Percentiles rank a stretch among this genome's conserved stretches.
These are phyloP conservation scores for Moniliophthora roreri DNA, from an alignment of 1,284 basidiomycete species.

Conservation along the genomic window DNA sequence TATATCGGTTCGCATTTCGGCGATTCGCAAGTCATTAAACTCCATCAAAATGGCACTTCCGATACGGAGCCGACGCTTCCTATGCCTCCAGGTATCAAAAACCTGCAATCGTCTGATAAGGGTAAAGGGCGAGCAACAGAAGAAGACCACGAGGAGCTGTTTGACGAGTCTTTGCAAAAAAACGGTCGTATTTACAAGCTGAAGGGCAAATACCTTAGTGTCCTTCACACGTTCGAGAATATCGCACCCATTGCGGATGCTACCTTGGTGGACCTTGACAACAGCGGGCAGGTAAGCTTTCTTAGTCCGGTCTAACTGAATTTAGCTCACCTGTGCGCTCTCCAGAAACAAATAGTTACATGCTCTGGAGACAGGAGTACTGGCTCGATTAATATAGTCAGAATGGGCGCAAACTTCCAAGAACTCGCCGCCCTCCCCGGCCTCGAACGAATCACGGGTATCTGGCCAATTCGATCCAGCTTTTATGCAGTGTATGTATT, in stretches of 20 bases:
- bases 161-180: conserved; percentile 5
- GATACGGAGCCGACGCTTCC: conserved; percentile 47
- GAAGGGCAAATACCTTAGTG: conserved; percentile 51
- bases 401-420: conserved; percentile 85
- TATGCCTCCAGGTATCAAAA: conserved; percentile 45
- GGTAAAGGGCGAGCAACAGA: conserved; percentile 32
- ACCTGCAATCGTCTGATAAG: conserved; percentile 36
- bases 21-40: conserved; percentile 75
- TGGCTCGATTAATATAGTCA: conserved; percentile 80
- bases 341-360: conserved; percentile 79
- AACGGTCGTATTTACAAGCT: conserved; percentile 52
- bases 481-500: neutral
- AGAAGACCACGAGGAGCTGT: conserved; percentile 13
- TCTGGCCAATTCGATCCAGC: conserved; percentile 73
- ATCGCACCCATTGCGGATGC: conserved; percentile 91
- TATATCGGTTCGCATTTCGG: conserved; percentile 86
- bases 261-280: conserved; percentile 72
- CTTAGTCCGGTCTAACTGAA: conserved; percentile 5
- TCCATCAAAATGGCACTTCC: conserved; percentile 47
- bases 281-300: conserved; percentile 66
- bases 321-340: conserved; percentile 11
- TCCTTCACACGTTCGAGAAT: conserved; percentile 72
- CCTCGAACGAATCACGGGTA: conserved; percentile 51
- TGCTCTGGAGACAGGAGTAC: conserved; percentile 85
- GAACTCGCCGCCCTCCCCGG: conserved; percentile 66